Conservation (phyloP, 164 flowering plant genomes). For the Berberis thunbergii region DNA sequence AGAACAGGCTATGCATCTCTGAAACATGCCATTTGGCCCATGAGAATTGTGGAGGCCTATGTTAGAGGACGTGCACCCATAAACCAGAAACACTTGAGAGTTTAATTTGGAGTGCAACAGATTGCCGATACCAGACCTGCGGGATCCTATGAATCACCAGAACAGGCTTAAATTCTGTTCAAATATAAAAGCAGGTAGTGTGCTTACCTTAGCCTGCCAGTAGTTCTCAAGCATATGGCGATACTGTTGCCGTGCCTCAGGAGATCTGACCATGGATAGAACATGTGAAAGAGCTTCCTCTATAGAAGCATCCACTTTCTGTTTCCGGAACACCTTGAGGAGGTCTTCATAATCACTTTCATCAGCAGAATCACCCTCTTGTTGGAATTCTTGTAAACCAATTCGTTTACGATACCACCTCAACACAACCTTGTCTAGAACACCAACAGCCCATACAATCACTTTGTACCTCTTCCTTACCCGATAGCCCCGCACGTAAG, state of each 20-base stretch:
- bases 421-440: slow-evolving; percentile 73
- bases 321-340: slow-evolving; percentile 57
- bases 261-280: slow-evolving; percentile 72
- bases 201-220: slow-evolving; percentile 63
- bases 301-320: slow-evolving; percentile 68
- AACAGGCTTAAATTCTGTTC: too few species aligned
- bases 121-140: too few species aligned
- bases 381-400: slow-evolving; percentile 67
- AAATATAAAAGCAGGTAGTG: background rate
- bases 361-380: slow-evolving; percentile 37
- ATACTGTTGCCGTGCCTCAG: slow-evolving; percentile 75
- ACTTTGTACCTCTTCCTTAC: slow-evolving; percentile 70
- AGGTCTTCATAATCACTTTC: slow-evolving; percentile 78
- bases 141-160: too few species aligned
- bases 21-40: too few species aligned
- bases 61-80: too few species aligned
- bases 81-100: too few species aligned
- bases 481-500: slow-evolving; percentile 88
- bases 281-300: slow-evolving; percentile 72
- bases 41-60: too few species aligned
- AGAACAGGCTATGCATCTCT: too few species aligned
- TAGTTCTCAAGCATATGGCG: slow-evolving; percentile 62
- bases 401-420: slow-evolving; percentile 77
- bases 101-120: too few species aligned
- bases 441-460: slow-evolving; percentile 79